Evolutionary conservation across 352 stramenopile genomes (phyloP).

Genomic region (Phytophthora agathidicida): DNA sequence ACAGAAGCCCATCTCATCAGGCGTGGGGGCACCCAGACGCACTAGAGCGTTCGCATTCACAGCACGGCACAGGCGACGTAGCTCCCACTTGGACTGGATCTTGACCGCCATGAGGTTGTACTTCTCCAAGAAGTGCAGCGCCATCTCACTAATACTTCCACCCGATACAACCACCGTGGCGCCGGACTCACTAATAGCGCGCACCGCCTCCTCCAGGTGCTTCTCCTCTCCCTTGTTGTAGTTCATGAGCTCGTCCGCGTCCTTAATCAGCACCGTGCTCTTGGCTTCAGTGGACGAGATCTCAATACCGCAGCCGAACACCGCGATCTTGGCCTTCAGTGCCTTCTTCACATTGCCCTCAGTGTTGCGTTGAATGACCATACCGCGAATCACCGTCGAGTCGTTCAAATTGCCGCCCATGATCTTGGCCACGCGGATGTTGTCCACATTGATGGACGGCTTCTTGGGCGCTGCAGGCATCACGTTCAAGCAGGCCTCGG

Average conservation of each 20-base stretch:
- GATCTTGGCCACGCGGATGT: constrained; percentile 98
- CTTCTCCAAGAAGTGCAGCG: constrained; percentile 98
- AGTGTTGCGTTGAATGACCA: constrained; percentile 95
- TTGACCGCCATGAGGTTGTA: constrained; percentile 98
- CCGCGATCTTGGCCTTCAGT: constrained; percentile 94
- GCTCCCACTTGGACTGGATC: constrained; percentile 98
- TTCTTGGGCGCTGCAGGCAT: constrained; percentile 89
- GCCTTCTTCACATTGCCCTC: constrained; percentile 94
- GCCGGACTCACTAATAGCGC: constrained; percentile 95
- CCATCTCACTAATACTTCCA: constrained; percentile 98
- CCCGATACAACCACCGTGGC: constrained; percentile 96
- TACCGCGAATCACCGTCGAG: constrained; percentile 97
- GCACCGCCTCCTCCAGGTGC: constrained; percentile 98
- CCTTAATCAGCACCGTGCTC: constrained; percentile 99
- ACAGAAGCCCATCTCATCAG: constrained; percentile 98
- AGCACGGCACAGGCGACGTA: constrained; percentile 96
- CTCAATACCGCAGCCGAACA: constrained; percentile 98
- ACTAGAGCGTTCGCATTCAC: constrained; percentile 97
- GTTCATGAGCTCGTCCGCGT: constrained; percentile 98
- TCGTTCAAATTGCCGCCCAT: constrained; percentile 95
- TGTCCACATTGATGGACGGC: constrained; percentile 96
- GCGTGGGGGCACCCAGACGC: constrained; percentile 95
- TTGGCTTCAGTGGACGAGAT: constrained; percentile 97
- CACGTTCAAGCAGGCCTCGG: constrained; percentile 94
- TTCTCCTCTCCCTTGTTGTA: constrained; percentile 99